Conservation (phyloP, 257 asterid genomes). For the Solanum commersonii region DNA sequence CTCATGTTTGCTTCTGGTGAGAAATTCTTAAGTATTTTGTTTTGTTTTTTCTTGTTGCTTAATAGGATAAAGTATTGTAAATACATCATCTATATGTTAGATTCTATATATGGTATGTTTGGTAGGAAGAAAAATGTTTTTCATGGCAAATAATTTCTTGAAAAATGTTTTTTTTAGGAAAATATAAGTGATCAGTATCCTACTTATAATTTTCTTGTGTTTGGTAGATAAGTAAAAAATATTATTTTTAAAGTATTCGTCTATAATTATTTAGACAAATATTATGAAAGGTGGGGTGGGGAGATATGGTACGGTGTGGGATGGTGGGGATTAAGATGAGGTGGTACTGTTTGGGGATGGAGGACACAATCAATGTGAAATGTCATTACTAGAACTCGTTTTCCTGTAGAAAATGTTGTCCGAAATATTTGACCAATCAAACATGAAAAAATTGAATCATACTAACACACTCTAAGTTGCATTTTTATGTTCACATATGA, state of each 20-base stretch:
- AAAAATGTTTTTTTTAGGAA: neutral
- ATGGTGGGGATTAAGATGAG: neutral
- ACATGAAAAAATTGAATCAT: neutral
- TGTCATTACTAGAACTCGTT: neutral
- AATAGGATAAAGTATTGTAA: neutral
- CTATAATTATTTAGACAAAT: neutral
- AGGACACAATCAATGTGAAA: neutral
- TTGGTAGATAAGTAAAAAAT: neutral
- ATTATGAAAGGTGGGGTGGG: neutral
- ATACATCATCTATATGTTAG: neutral
- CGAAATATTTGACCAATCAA: neutral
- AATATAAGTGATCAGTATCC: neutral
- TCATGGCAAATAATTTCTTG: neutral
- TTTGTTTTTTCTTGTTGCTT: neutral
- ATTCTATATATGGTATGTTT: neutral
- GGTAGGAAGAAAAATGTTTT: neutral
- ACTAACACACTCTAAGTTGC: neutral
- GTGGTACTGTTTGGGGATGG: neutral
- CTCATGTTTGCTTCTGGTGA: neutral
- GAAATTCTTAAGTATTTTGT: neutral
- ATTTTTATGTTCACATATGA: neutral
- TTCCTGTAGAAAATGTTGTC: rapidly evolving
- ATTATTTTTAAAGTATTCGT: neutral
- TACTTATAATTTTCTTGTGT: neutral
- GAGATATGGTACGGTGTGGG: neutral